These are phyloP conservation scores for Pisolithus marmoratus DNA, from an alignment of 768 basidiomycete species.

Conservation along the genomic window DNA sequence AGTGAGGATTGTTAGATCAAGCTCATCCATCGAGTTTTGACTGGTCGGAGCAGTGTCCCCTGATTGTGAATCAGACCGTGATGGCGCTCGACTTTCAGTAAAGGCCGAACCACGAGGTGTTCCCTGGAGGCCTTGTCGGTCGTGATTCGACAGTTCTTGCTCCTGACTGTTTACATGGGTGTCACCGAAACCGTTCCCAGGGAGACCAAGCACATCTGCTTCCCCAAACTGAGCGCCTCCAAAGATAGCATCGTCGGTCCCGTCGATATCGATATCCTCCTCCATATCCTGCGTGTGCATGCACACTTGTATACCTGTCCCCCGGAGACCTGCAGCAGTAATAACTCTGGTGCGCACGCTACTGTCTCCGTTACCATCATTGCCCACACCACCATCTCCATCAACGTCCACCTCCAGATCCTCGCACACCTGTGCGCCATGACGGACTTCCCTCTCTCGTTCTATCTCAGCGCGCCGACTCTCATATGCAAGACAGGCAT, in stretches of 20 bases:
- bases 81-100: neutral
- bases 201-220: conserved; percentile 50
- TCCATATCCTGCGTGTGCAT: conserved; percentile 59
- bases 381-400: conserved; percentile 27
- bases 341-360: conserved; percentile 37
- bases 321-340: conserved; percentile 34
- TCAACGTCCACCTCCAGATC: conserved; percentile 27
- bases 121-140: conserved; percentile 32
- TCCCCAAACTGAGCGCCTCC: conserved; percentile 76
- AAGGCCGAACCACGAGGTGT: neutral
- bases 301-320: conserved; percentile 68
- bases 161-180: conserved; percentile 13
- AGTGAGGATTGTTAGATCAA: conserved; percentile 43
- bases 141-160: conserved; percentile 13
- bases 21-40: conserved; percentile 32
- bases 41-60: conserved; percentile 10
- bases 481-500: conserved; percentile 66
- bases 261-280: conserved; percentile 76
- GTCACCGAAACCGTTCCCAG: conserved; percentile 39
- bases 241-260: conserved; percentile 62
- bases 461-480: conserved; percentile 33
- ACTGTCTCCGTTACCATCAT: conserved; percentile 38
- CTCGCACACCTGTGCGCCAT: conserved; percentile 29
- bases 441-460: conserved; percentile 19
- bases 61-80: neutral